phyloP scores from a whole-genome alignment of 2,329 filamentous ascomycete species.

The Ophiosphaerella narmari region DNA sequence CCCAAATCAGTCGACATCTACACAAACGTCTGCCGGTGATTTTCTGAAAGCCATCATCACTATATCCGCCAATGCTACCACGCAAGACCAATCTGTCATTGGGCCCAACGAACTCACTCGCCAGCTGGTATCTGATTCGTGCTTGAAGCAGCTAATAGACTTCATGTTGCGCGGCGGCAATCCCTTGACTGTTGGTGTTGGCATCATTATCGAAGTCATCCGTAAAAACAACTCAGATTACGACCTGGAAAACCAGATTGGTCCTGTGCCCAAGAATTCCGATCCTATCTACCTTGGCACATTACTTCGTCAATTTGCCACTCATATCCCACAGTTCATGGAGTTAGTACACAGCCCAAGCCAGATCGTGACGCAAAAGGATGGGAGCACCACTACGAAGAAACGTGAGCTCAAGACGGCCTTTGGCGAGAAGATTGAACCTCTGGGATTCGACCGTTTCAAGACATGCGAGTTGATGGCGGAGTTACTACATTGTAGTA shows the following conservation, averaged over 20 bases:
- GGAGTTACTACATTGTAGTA: constrained; percentile 94
- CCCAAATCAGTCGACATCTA: constrained; percentile 82
- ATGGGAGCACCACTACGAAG: constrained; percentile 64
- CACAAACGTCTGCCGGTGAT: constrained; percentile 94
- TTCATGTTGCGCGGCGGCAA: constrained; percentile 96
- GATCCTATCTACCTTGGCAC: constrained; percentile 97
- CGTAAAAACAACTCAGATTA: constrained; percentile 99
- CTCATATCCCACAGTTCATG: constrained; percentile 94
- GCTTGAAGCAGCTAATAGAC: constrained; percentile 80
- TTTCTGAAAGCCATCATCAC: constrained; percentile 99
- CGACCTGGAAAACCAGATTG: constrained; percentile 85
- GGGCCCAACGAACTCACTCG: constrained; percentile 95
- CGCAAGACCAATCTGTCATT: constrained; percentile 98
- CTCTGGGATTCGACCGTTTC: constrained; percentile 94
- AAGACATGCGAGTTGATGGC: constrained; percentile 99
- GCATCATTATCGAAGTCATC: constrained; percentile 97
- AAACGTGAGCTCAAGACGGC: constrained; percentile 80
- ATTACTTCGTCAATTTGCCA: constrained; percentile 83
- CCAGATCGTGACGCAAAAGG: constrained; percentile 61
- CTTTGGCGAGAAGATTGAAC: constrained; percentile 89
- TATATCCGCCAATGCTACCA: constrained; percentile 96
- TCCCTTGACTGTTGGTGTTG: constrained; percentile 91
- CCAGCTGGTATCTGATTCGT: constrained; percentile 85
- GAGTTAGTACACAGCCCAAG: constrained; percentile 77
- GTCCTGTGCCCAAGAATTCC: constrained; percentile 78